phyloP scores from a whole-genome alignment of 192 early-diverging fungal species.

The Thamnidium elegans region DNA sequence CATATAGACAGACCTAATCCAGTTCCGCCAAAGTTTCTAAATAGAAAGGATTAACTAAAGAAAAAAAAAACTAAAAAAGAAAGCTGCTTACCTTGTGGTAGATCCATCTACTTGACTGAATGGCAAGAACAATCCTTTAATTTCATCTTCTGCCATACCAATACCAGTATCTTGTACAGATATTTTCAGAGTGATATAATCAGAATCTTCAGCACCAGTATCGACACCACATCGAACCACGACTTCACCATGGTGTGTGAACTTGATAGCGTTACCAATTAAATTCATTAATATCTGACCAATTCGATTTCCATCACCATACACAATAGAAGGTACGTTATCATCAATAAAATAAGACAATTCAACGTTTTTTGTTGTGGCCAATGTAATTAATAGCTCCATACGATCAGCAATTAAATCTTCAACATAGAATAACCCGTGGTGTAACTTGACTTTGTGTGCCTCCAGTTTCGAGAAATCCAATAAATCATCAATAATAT shows the following conservation, averaged over 20 bases:
- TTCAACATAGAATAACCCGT: slow-evolving; percentile 40
- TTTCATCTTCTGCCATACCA: slow-evolving; percentile 36
- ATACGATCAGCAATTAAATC: slow-evolving; percentile 44
- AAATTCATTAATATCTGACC: slow-evolving; percentile 75
- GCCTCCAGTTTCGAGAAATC: slow-evolving; percentile 51
- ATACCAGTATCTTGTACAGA: slow-evolving; percentile 51
- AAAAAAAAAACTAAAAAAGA: too few species aligned
- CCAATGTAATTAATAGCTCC: slow-evolving; percentile 60
- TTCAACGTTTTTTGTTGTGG: slow-evolving; percentile 57
- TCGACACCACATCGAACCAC: slow-evolving; percentile 39
- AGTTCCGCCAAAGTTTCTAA: slow-evolving; percentile 41
- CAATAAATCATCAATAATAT: slow-evolving; percentile 49
- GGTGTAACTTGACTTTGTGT: slow-evolving; percentile 43
- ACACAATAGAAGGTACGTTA: slow-evolving; percentile 50
- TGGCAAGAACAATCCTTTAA: slow-evolving; percentile 50
- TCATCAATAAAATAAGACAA: slow-evolving; percentile 56
- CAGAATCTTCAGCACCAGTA: slow-evolving; percentile 20
- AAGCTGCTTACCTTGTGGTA: slow-evolving; percentile 52
- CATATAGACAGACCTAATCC: slow-evolving; percentile 51
- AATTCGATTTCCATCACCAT: slow-evolving; percentile 64
- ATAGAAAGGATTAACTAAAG: background rate
- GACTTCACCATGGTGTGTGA: slow-evolving; percentile 54
- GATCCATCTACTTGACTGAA: slow-evolving; percentile 65
- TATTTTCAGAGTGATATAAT: slow-evolving; percentile 37
- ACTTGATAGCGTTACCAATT: slow-evolving; percentile 74